These are phyloP conservation scores for Avena insularis DNA, from an alignment of 176 grass and related monocot species.

Conservation along the genomic window DNA sequence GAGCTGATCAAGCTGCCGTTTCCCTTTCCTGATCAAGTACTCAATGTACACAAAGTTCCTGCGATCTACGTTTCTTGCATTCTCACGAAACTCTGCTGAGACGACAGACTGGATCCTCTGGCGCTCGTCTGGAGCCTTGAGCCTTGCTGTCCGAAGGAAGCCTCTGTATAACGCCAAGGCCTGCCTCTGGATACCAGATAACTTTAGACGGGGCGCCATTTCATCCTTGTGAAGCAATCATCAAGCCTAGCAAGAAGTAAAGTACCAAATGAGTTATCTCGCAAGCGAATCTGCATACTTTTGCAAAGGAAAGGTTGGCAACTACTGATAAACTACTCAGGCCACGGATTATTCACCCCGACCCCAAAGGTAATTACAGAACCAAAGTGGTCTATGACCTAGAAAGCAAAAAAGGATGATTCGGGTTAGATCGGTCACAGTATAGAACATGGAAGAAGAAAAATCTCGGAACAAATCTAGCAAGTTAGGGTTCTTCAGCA, in stretches of 20 bases:
- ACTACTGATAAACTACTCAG: not conserved
- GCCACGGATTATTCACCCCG: not conserved
- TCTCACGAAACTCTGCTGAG: slow-evolving; percentile 69
- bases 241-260: slow-evolving; percentile 10
- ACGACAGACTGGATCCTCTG: slow-evolving; percentile 66
- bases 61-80: slow-evolving; percentile 72
- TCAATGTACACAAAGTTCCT: slow-evolving; percentile 96
- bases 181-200: slow-evolving; percentile 93
- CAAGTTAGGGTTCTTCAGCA: not conserved
- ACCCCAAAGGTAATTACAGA: not conserved
- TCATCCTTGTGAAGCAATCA: slow-evolving; percentile 47
- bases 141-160: slow-evolving; percentile 73
- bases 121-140: slow-evolving; percentile 70
- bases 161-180: slow-evolving; percentile 76
- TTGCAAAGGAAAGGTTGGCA: not conserved
- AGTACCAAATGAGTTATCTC: slow-evolving; percentile 8
- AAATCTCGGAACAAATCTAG: not conserved
- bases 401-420: not conserved
- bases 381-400: not conserved
- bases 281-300: not conserved
- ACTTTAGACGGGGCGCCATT: slow-evolving; percentile 63
- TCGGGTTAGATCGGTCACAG: not conserved
- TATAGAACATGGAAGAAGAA: not conserved
- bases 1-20: slow-evolving; percentile 90
- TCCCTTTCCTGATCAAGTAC: slow-evolving; percentile 87